Percentiles rank a stretch among this genome's conserved stretches.
These are phyloP conservation scores for Aegilops tauschii DNA, from an alignment of 176 grass and related monocot species.

Conservation along the genomic window DNA sequence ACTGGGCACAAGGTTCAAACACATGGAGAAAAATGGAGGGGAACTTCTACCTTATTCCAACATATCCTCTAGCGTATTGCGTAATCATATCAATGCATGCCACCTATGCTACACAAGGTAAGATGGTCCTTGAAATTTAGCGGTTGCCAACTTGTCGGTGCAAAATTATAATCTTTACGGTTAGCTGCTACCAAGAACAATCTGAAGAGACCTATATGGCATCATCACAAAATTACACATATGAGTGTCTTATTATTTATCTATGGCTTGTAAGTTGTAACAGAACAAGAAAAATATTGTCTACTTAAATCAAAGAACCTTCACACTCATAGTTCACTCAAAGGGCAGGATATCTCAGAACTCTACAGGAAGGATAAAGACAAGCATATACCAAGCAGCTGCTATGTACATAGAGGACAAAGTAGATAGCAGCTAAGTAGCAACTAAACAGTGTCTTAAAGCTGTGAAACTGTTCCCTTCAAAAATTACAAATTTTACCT, in stretches of 20 bases:
- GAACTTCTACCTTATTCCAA: neutral
- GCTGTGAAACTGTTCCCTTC: neutral
- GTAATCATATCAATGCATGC: neutral
- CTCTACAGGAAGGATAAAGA: neutral
- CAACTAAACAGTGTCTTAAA: neutral
- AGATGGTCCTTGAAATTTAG: constrained; percentile 1
- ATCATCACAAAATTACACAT: neutral
- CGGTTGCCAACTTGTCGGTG: neutral
- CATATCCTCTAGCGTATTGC: neutral
- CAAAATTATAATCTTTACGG: neutral
- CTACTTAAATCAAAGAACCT: neutral
- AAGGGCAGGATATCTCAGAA: neutral
- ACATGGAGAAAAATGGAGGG: neutral
- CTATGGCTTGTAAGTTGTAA: neutral
- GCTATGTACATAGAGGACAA: constrained; percentile 7
- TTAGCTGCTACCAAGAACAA: neutral
- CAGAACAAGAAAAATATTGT: neutral
- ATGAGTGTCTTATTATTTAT: neutral
- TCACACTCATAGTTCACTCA: neutral
- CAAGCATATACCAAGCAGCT: neutral
- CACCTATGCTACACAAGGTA: constrained; percentile 13
- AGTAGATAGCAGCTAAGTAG: neutral
- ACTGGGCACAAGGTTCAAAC: neutral
- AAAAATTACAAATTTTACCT: constrained; percentile 36
- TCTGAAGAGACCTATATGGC: neutral